phyloP scores from a whole-genome alignment of 208 protist genomes.

The Acanthamoeba polyphaga region DNA sequence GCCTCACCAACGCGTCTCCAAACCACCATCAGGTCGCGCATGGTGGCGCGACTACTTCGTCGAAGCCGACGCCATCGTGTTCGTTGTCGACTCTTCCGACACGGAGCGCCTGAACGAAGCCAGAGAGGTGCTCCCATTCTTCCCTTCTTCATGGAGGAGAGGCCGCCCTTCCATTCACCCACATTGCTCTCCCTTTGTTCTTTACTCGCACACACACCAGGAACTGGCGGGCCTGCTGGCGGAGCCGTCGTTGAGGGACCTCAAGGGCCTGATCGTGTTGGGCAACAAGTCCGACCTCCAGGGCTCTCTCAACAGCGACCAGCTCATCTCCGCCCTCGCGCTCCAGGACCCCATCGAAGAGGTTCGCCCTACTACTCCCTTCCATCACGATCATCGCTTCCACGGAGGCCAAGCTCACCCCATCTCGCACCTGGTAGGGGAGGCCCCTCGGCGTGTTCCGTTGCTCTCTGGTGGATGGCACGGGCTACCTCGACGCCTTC shows the following conservation, averaged over 20 bases:
- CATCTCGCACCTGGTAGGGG: background rate
- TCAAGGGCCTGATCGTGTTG: constrained; percentile 41
- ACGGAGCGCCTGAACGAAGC: constrained; percentile 76
- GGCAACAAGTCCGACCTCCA: constrained; percentile 61
- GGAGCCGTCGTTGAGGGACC: background rate
- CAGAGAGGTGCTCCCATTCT: background rate
- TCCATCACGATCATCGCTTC: background rate
- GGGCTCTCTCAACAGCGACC: background rate
- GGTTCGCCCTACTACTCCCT: background rate
- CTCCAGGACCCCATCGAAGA: constrained; percentile 13
- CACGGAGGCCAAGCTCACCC: background rate
- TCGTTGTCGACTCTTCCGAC: constrained; percentile 81
- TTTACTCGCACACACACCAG: background rate
- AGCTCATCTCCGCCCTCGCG: constrained; percentile 44
- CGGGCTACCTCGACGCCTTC: constrained; percentile 62
- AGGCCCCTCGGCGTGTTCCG: constrained; percentile 24
- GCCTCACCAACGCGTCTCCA: background rate
- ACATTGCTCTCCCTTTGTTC: background rate
- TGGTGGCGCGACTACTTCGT: constrained; percentile 79
- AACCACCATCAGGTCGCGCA: background rate
- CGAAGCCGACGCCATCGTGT: constrained; percentile 71
- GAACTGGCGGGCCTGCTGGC: constrained; percentile 28
- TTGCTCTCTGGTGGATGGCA: constrained; percentile 58
- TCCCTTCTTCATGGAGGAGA: too few relatives aligned
- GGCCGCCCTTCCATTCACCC: background rate